These are phyloP conservation scores for Posidonia australis DNA, from an alignment of 106 monocot genomes.

Conservation along the genomic window DNA sequence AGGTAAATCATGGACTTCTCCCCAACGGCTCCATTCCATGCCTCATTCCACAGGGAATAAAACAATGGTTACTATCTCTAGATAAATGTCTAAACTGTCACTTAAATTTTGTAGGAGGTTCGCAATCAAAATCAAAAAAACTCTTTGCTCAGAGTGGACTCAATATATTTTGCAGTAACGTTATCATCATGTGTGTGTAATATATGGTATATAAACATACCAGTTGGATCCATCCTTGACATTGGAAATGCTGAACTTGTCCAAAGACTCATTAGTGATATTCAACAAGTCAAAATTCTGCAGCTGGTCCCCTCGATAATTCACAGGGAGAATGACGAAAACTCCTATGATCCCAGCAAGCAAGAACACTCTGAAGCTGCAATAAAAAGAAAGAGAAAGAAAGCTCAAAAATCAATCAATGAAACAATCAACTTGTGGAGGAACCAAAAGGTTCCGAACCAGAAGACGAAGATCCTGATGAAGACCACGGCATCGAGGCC, in stretches of 20 bases:
- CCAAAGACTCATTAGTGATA: slow-evolving; percentile 69
- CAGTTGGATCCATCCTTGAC: slow-evolving; percentile 78
- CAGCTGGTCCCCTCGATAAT: slow-evolving; percentile 70
- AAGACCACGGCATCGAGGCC: slow-evolving; percentile 93
- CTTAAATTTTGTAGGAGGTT: no score
- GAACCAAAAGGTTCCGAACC: slow-evolving; percentile 17
- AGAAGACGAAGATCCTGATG: slow-evolving; percentile 74
- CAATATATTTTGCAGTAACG: no score
- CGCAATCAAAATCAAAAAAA: no score
- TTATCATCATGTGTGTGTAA: no score
- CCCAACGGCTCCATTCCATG: no score
- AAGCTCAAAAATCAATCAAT: neutral
- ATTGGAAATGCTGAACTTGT: slow-evolving; percentile 91
- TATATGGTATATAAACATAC: slow-evolving; percentile 15
- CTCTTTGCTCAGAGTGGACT: no score
- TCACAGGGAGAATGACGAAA: slow-evolving; percentile 72
- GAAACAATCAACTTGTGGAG: neutral
- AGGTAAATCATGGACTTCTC: no score
- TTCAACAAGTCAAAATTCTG: slow-evolving; percentile 51
- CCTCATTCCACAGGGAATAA: no score
- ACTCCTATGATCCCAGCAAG: slow-evolving; percentile 66
- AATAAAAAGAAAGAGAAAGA: slow-evolving; percentile 2
- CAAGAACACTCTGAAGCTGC: slow-evolving; percentile 82
- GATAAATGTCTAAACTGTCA: no score
- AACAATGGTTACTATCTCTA: no score